These are phyloP conservation scores for Lecanoromycetidae sp. DNA, from an alignment of 2,329 filamentous ascomycete species.

Conservation along the genomic window DNA sequence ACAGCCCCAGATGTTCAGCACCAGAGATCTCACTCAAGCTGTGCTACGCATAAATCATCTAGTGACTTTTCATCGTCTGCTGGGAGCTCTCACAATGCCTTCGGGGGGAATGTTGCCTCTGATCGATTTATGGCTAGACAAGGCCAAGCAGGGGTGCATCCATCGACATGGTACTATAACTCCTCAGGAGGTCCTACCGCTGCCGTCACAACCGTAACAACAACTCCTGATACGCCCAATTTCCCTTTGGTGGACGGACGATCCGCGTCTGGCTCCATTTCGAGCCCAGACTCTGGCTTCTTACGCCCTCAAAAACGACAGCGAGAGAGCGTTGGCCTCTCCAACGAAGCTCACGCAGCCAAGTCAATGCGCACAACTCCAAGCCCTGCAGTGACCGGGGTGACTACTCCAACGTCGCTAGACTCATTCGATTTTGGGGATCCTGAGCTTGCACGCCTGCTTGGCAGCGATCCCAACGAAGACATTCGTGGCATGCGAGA, in stretches of 20 bases:
- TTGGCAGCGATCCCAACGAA: conserved; percentile 16
- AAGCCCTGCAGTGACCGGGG: conserved; percentile 14
- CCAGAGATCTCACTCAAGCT: not conserved
- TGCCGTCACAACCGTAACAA: too few relatives aligned
- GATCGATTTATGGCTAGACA: conserved; percentile 8
- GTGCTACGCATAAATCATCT: not conserved
- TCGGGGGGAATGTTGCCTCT: conserved; percentile 12
- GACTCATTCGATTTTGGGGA: conserved; percentile 15
- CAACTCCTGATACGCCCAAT: not conserved
- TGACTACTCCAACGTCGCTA: conserved; percentile 16
- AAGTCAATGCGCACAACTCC: conserved; percentile 17
- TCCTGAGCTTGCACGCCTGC: conserved; percentile 9
- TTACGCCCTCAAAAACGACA: conserved; percentile 14
- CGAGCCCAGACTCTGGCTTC: conserved; percentile 10
- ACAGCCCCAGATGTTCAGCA: not conserved
- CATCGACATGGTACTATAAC: conserved; percentile 11
- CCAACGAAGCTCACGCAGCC: conserved; percentile 3
- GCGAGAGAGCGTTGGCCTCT: conserved; percentile 6
- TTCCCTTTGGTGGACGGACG: not conserved
- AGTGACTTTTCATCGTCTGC: conserved; percentile 2
- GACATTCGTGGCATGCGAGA: conserved; percentile 19
- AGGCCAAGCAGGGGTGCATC: not conserved
- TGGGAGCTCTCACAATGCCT: conserved; percentile 8
- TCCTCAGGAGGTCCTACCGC: not conserved
- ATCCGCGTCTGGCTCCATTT: conserved; percentile 6